Base-by-base conservation (phyloP, 768 basidiomycete species). In the Pleurotus salmoneostramineus region DNA sequence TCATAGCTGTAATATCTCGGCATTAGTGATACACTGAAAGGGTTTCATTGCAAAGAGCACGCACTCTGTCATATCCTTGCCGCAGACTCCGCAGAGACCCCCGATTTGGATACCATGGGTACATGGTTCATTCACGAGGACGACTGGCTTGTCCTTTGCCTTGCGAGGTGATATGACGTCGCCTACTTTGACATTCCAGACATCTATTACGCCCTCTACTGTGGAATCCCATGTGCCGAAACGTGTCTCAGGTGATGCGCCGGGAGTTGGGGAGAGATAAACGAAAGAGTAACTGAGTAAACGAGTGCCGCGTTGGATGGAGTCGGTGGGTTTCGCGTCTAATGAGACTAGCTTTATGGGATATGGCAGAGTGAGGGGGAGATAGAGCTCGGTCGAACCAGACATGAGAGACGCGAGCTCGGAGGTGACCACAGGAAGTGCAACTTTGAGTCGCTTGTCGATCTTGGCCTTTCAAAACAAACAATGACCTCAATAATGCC, bases 41-140 rank as follows among this genome's bases (percentile, higher is more conserved):
- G 37, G 60, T 44, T 62, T 6, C 44, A 45, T 11, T 17, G 21
- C n/a, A 17, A 48, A 58, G 10, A 40, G 62, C 34, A 74, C 88
- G 58, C 67, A 95, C 93, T 81, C 84, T 45, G 92, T 95, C 83
- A 98, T 89, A 64, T 99, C 95, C 75, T 92, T 95, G 37, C 95
- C 96, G 67, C 96, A 99, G 33, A 97, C 71, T 1, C 91, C 93
- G 68, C 96, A 99, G 50, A 99, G 78, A 0, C 96, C 96, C 43
- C 88, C 86, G 50, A 96, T 77, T 69, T 98, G 95, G 64, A 96
- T 87, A 59, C 91, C 91, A 72, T 99, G 96, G 58, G 93, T 94
- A 75, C 96, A 99, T n/a, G 94, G 92, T 71, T 98, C 95, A 47
- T 83, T 73, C 61, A 98, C 76, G 37, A 82, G 71, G 21, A 94